Percentiles rank a stretch among this genome's conserved stretches.
Conservation (phyloP, 805 yeast genomes). For the Candida succiphila region DNA sequence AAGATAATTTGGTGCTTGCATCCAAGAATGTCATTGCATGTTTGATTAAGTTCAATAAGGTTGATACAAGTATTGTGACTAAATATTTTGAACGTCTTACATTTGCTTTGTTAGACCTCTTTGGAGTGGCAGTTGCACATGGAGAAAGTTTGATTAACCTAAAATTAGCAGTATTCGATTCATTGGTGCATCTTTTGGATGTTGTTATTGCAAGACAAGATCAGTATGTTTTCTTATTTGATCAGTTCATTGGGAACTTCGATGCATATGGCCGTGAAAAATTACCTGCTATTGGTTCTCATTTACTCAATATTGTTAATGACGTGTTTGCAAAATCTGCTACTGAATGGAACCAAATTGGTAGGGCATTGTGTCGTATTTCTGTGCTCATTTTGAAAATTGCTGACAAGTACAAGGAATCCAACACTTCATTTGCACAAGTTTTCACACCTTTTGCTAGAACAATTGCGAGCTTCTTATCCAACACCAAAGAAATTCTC, state of each 20-base stretch:
- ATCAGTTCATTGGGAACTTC: constrained; percentile 31
- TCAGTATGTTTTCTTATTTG: constrained; percentile 48
- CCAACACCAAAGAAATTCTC: constrained; percentile 33
- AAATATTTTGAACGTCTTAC: constrained; percentile 55
- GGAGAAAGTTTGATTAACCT: constrained; percentile 14
- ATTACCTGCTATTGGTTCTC: constrained; percentile 42
- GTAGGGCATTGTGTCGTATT: constrained; percentile 55
- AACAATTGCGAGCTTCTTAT: constrained; percentile 32
- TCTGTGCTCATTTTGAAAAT: constrained; percentile 40
- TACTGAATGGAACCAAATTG: constrained; percentile 49
- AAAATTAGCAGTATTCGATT: constrained; percentile 32
- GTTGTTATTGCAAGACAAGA: constrained; percentile 56
- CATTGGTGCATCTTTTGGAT: constrained; percentile 53
- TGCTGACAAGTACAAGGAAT: constrained; percentile 15
- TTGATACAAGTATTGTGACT: constrained; percentile 43
- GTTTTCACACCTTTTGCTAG: constrained; percentile 21
- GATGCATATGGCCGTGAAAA: constrained; percentile 7
- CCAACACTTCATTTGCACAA: constrained; percentile 4
- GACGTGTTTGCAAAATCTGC: constrained; percentile 37
- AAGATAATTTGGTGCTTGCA: constrained; percentile 26
- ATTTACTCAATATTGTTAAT: constrained; percentile 35
- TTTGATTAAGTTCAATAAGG: constrained; percentile 39
- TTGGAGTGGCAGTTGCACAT: constrained; percentile 14
- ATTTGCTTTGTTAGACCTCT: constrained; percentile 26
- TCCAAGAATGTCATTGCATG: constrained; percentile 35